Conservation (phyloP, 73 alveolate genomes). For the Strombidium stylifer region DNA sequence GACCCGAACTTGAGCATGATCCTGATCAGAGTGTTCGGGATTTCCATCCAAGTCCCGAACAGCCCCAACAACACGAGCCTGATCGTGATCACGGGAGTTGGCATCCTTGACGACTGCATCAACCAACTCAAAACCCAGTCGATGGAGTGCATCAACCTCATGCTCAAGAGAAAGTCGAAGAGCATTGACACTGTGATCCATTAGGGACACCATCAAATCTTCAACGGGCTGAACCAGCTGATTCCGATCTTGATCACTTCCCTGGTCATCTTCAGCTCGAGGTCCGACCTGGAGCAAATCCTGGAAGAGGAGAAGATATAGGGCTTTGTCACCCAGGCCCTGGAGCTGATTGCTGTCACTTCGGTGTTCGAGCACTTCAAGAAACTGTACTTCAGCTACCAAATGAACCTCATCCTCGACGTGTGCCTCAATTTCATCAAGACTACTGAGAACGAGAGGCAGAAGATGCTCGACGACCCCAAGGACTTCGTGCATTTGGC, state of each 20-base stretch:
- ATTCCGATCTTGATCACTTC: slow-evolving; percentile 12
- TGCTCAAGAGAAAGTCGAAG: neutral
- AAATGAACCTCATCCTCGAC: slow-evolving; percentile 48
- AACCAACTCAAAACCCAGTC: slow-evolving; percentile 3
- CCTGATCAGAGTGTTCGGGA: no score
- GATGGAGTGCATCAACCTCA: neutral
- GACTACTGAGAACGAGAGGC: slow-evolving; percentile 53
- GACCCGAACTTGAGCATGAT: no score
- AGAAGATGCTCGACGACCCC: slow-evolving; percentile 56
- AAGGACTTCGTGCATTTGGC: slow-evolving; percentile 73
- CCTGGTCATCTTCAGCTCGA: neutral
- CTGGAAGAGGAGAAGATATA: slow-evolving; percentile 25
- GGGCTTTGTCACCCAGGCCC: slow-evolving; percentile 28
- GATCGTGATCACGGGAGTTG: no score
- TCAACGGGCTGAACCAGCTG: neutral
- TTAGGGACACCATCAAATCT: neutral
- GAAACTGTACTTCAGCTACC: slow-evolving; percentile 17
- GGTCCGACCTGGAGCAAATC: slow-evolving; percentile 10
- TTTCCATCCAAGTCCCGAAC: no score
- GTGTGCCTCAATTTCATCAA: slow-evolving; percentile 60
- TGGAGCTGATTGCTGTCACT: slow-evolving; percentile 15
- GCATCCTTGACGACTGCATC: no score
- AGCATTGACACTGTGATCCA: neutral
- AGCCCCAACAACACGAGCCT: no score
- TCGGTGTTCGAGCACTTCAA: slow-evolving; percentile 56